Evolutionary conservation across 2,329 filamentous ascomycete species (phyloP), one percentile per base, ranked within the genome.

Genomic region (Dothistroma septosporum): DNA sequence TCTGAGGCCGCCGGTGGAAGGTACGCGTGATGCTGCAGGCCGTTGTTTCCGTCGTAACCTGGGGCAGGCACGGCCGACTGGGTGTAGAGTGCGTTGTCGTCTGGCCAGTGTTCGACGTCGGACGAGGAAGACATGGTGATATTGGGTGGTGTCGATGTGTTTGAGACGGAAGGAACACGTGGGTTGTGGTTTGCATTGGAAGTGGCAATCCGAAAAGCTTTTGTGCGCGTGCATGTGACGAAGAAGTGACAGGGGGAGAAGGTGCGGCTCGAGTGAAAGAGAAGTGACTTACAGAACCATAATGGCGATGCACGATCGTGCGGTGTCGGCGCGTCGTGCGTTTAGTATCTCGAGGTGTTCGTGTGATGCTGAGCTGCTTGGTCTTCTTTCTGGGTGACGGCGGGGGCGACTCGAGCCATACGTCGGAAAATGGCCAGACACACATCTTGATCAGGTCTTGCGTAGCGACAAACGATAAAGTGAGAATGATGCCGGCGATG

Each of bases 91-190:
- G 56, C 59, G 58, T 61, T 61, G 66, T 68, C 68, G 49, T 69
- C 66, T 3, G 68, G 67, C 70, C 70, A 73, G 60, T 73, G 70
- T 62, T 72, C 67, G 64, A 66, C 61, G 62, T 66, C 65, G 57
- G 55, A 58, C n/a, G 46, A 21, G 19, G 48, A 44, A 14, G 47
- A 52, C 46, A 52, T 52, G 12, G 19, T 55, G 35, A n/a, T 16
- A n/a, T 35, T 12, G 37, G 28, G 19, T 46, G 47, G 22, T 46
- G 57, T 33, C 16, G 57, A 55, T 37, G 3, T 35, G 44, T 14
- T 22, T 53, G 32, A 31, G 32, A 24, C n/a, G 37, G 41, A 41
- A 28, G 41, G 37, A 8, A 16, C 37, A 7, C 53, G 33, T 19
- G 44, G 44, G 22, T 48, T 37, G 33, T 37, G 10, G 33, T 37